A percentile compares a stretch with the other conserved stretches of the same genome.
These are phyloP conservation scores for Fusarium redolens DNA, from an alignment of 2,329 filamentous ascomycete genomes.

Conservation along the genomic window DNA sequence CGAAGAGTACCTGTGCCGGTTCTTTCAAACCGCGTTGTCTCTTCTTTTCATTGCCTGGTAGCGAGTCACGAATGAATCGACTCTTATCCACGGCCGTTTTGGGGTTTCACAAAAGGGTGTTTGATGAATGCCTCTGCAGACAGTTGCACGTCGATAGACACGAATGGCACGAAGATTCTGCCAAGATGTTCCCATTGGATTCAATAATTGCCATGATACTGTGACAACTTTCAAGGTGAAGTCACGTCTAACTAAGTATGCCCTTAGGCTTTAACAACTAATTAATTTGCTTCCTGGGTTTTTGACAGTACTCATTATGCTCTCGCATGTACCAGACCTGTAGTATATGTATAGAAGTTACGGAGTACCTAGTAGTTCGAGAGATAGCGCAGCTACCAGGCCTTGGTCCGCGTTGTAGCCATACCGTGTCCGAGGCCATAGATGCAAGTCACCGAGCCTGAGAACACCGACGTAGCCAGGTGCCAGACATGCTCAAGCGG, in stretches of 20 bases:
- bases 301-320: neutral
- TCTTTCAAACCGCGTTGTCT: constrained; percentile 29
- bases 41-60: constrained; percentile 41
- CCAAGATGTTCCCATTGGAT: neutral
- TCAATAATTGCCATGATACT: neutral
- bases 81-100: constrained; percentile 26
- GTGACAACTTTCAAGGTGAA: neutral
- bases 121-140: constrained; percentile 27
- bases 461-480: too few species aligned
- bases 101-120: constrained; percentile 37
- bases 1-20: constrained; percentile 27
- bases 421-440: neutral
- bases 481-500: too few species aligned
- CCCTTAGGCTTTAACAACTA: neutral
- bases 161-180: constrained; percentile 30
- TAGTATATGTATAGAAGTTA: neutral
- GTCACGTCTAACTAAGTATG: neutral
- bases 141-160: constrained; percentile 38
- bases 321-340: neutral
- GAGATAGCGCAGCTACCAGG: too few species aligned
- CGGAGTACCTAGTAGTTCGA: neutral
- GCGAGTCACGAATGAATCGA: neutral
- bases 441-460: too few species aligned
- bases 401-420: too few species aligned
- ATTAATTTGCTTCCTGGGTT: neutral